These are phyloP conservation scores for Gentiana macrophylla DNA, from an alignment of 257 asterid species.

Conservation along the genomic window DNA sequence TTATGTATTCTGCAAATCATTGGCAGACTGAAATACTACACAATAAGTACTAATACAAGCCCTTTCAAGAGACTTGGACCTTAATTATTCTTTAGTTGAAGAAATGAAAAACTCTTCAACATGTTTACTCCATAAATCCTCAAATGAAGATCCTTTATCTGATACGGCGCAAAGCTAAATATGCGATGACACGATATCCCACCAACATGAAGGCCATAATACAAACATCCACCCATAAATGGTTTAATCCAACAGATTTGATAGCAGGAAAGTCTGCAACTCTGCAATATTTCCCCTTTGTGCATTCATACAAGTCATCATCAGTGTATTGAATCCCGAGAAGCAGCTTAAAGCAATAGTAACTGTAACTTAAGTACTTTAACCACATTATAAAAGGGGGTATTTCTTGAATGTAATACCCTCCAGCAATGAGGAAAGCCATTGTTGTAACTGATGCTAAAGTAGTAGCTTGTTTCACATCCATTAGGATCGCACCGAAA, in stretches of 20 bases:
- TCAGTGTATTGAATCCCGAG: slow-evolving; percentile 72
- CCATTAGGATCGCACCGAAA: slow-evolving; percentile 93
- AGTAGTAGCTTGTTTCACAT: slow-evolving; percentile 90
- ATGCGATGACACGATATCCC: slow-evolving; percentile 70
- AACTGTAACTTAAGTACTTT: slow-evolving; percentile 79
- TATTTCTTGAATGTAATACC: slow-evolving; percentile 83
- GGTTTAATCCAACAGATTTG: slow-evolving; percentile 58
- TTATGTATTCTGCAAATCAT: slow-evolving; percentile 9
- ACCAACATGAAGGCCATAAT: slow-evolving; percentile 72
- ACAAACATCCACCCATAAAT: slow-evolving; percentile 54
- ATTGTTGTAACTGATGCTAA: slow-evolving; percentile 87
- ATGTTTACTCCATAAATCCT: slow-evolving; percentile 2
- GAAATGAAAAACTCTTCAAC: slow-evolving; percentile 25
- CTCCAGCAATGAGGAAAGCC: slow-evolving; percentile 92
- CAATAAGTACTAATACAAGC: neutral
- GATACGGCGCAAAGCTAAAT: slow-evolving; percentile 67
- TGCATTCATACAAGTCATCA: slow-evolving; percentile 63
- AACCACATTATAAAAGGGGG: slow-evolving; percentile 84
- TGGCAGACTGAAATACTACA: slow-evolving; percentile 11
- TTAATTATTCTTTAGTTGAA: slow-evolving; percentile 30
- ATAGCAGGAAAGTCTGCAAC: slow-evolving; percentile 74
- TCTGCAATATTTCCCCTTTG: slow-evolving; percentile 49
- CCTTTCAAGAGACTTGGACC: slow-evolving; percentile 18
- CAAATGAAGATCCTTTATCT: slow-evolving; percentile 23
- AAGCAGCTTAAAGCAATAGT: slow-evolving; percentile 79